Base-by-base conservation (phyloP, 345 rosid genomes). In the Pelargonium nanum region DNA sequence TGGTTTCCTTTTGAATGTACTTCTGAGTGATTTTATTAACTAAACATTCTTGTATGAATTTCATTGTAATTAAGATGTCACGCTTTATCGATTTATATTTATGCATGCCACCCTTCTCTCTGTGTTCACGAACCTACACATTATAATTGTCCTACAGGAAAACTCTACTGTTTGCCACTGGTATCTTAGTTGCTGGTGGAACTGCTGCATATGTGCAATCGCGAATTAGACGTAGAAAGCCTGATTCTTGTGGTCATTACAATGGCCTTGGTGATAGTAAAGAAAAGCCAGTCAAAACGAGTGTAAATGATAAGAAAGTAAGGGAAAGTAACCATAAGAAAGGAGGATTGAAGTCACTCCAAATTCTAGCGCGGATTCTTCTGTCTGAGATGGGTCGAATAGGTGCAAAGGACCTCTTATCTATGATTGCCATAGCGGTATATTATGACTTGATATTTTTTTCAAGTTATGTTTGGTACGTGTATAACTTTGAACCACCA, bases 391-490 rank as follows among this genome's bases (percentile, higher is more conserved):
- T 93, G 87, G 99, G 97, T 13, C 81, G 76, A 78, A 78, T 62
- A 64, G 99, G 99, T 65, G 96, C 85, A 58, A 84, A 85, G 71
- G 86, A 89, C 75, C 87, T 93, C 77, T 73, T 89, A 64, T 75
- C 90, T 60, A 67, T 93, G 72, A 74, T 84, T 53, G 91, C 73
- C 65, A 81, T 83, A 22, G 90, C 84, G 82, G 98, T 92, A 80
- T 2, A 16, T 57, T 19, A 22, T 32, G 30, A 24, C 40, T 22
- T 64, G 40, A 30, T 57, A n/a, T 55, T 34, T 52, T 24, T 24
- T 34, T 1, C 6, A 8, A 40, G 22, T 24, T 17, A 32, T 45
- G 45, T 62, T 62, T 55, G 4, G 6, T 20, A 34, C 2, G 2
- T 22, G 40, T 58, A 23, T 1, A 58, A 21, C 48, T 40, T 30